These are phyloP conservation scores for Kwoniella dejecticola DNA, from an alignment of 768 basidiomycete genomes.

Conservation along the genomic window DNA sequence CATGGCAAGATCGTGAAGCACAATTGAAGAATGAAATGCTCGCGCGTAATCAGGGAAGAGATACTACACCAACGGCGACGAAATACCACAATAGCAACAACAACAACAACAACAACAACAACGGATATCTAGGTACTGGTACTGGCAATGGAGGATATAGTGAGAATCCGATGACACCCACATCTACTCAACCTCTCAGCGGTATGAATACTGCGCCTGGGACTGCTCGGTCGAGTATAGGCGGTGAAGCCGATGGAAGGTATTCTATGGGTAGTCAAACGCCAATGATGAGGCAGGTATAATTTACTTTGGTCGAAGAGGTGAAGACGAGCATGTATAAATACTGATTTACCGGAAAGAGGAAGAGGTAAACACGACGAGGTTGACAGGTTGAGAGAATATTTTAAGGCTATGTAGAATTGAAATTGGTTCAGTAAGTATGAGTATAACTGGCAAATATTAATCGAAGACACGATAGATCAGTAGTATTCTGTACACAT, in stretches of 20 bases:
- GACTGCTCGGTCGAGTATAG: neutral
- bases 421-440: too few relatives aligned
- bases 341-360: too few relatives aligned
- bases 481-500: too few relatives aligned
- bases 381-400: too few relatives aligned
- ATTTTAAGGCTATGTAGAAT: too few relatives aligned
- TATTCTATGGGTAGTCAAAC: conserved; percentile 16
- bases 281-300: conserved; percentile 28
- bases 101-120: neutral
- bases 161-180: neutral
- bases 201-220: neutral
- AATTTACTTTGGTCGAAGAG: too few relatives aligned
- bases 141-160: neutral
- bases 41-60: conserved; percentile 28
- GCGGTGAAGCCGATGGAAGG: conserved; percentile 3
- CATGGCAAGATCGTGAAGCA: conserved; percentile 43
- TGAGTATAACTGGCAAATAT: too few relatives aligned
- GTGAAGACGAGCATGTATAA: too few relatives aligned
- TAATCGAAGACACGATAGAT: too few relatives aligned
- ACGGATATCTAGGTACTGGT: neutral
- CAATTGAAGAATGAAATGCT: conserved; percentile 33
- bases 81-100: too few relatives aligned
- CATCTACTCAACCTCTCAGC: neutral
- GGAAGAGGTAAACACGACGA: too few relatives aligned
- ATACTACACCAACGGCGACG: neutral